A percentile compares a stretch with the other conserved stretches of the same genome.
Conservation (phyloP, 345 rosid species). For the Sonneratia caseolaris region DNA sequence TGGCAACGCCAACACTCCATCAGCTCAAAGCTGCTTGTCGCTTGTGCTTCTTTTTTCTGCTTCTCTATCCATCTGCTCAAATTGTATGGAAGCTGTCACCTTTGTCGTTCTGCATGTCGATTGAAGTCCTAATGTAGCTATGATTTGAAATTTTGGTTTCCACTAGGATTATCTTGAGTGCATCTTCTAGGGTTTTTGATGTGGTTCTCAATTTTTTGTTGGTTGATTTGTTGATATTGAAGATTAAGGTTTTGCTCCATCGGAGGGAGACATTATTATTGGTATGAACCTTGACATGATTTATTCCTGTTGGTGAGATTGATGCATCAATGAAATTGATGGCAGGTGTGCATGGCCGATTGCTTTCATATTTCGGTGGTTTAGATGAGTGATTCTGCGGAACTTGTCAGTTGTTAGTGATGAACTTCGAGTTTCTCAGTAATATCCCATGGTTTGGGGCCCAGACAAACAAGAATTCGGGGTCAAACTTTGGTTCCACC, state of each 20-base stretch:
- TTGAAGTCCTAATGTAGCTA: background rate
- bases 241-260: background rate
- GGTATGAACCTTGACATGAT: background rate
- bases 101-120: background rate
- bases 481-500: conserved; percentile 26
- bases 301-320: background rate
- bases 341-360: background rate
- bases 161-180: background rate
- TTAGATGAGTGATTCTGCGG: conserved; percentile 5
- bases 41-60: background rate
- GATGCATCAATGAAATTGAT: background rate
- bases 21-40: background rate
- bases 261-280: background rate
- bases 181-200: background rate
- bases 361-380: background rate
- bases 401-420: conserved; percentile 11
- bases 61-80: background rate
- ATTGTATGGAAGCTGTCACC: background rate
- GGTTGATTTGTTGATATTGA: background rate
- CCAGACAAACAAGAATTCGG: conserved; percentile 25
- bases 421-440: conserved; percentile 39
- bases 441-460: conserved; percentile 29
- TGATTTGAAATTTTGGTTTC: background rate
- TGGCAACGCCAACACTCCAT: too few relatives aligned
- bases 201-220: background rate